phyloP scores from a whole-genome alignment of 164 flowering plant species.

The Magnolia kwangsiensis region DNA sequence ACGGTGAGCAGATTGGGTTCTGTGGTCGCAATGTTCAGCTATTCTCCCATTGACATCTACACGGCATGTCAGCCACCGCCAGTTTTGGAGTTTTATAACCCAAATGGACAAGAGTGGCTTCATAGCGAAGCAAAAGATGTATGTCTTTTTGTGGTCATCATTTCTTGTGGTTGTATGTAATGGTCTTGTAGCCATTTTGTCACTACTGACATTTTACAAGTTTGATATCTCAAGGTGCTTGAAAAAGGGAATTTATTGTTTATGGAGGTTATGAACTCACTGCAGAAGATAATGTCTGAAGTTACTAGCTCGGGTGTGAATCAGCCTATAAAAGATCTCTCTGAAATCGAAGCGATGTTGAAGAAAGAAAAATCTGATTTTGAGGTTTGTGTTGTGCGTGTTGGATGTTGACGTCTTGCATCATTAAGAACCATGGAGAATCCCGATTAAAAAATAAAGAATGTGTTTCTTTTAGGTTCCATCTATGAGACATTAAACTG shows the following conservation, averaged over 20 bases:
- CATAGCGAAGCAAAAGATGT: conserved; percentile 57
- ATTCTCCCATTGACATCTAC: conserved; percentile 58
- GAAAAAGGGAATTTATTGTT: conserved; percentile 56
- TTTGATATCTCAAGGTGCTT: conserved; percentile 41
- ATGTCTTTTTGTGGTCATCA: conserved; percentile 17
- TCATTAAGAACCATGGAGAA: too few species aligned
- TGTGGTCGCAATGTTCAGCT: conserved; percentile 76
- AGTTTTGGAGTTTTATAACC: conserved; percentile 51
- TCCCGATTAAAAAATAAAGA: background rate
- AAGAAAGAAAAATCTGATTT: conserved; percentile 58
- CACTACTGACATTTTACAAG: background rate
- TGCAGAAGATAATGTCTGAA: conserved; percentile 42
- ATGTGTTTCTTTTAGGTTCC: background rate
- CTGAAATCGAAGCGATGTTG: conserved; percentile 63
- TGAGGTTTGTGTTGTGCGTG: conserved; percentile 52
- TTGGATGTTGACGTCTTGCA: background rate
- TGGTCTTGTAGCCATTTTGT: conserved; percentile 1
- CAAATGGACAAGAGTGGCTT: conserved; percentile 45
- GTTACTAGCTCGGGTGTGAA: conserved; percentile 16
- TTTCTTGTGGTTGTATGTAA: background rate
- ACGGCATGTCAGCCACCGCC: conserved; percentile 63
- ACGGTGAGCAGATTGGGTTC: conserved; percentile 61
- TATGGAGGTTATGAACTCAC: conserved; percentile 43
- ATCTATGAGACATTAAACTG: background rate
- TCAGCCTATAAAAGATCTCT: conserved; percentile 34